Evolutionary conservation across 352 stramenopile species (phyloP), one percentile per base, ranked within the genome.

Genomic region (Globisporangium okanoganense): DNA sequence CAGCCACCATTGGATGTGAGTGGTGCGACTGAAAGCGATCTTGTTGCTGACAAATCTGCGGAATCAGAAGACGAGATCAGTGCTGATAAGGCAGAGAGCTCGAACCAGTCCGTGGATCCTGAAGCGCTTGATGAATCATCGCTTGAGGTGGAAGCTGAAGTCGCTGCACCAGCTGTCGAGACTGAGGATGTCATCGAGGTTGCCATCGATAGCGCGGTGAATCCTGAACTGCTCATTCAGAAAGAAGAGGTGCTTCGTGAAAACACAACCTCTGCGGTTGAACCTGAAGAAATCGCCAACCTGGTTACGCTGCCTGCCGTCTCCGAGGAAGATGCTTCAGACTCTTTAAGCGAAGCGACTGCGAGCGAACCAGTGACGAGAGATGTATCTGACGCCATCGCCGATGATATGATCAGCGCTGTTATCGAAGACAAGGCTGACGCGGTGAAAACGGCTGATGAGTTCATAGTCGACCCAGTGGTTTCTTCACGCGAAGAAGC

Each of bases 131-230:
- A 43, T 43, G 49, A 56, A 25, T 16, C 29, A 43, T n/a, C 48
- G 16, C 16, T 36, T n/a, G 20, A 33, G 13, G 36, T 29, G 5
- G 25, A 51, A 38, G 22, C 9, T 13, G 33, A 56, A 27, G 29
- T 45, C 22, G n/a, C 20, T 58, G 25, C 12, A 1, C 18, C 44
- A 33, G 57, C 24, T 25, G 27, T 25, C 7, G 13, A 36, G 22
- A 12, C 13, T 35, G 47, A 54, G 20, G 40, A 64, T 16, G 29
- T 64, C 38, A 53, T 64, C 9, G 49, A 64, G 52, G 33, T 64
- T 20, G 16, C 29, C 29, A 64, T 64, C 20, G 58, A 58, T 12
- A 59, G 27, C n/a, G 38, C 49, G 2, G 27, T 64, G 50, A 58
- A 64, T 24, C 58, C 50, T 10, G 58, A 48, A 8, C 18, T 64